Evolutionary conservation across 1,284 basidiomycete genomes (phyloP), one percentile per base, ranked within the genome.

Genomic region (Ceratobasidium sp.): DNA sequence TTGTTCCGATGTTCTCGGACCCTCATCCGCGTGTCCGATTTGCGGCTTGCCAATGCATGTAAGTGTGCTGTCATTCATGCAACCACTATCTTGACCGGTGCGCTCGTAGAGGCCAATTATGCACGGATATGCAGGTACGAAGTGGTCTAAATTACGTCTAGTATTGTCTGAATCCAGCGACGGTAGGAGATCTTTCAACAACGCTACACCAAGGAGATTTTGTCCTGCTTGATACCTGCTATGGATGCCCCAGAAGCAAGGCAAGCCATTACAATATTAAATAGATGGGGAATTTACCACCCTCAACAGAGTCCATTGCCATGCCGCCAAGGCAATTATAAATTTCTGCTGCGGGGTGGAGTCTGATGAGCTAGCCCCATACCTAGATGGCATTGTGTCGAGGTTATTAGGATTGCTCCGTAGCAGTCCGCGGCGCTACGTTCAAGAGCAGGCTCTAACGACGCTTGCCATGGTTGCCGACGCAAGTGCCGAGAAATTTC

Each of bases 1-100:
- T 96, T 28, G 89, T 89, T 0, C 93, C 94, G 0, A 90, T 92
- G 87, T 95, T 95, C 82, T 86, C 86, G 64, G 95, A 96, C 83
- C 84, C 90, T 0, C 92, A 96, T 86, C 94, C 95, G 0, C 88
- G 95, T 1, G 95, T 96, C 1, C 89, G 94, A 40, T 93, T 92
- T 83, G 94, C 94, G 1, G 94, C 95, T 56, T 94, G 94, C 84
- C 95, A 96, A 85, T 95, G 94, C 88, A 88, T 96, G 93, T 94
- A 87, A 83, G 91, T 88, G 28, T 4, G 66, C 33, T 69, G 77
- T 75, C 63, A 26, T 70, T 51, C 23, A 61, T 73, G 61, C 78
- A 66, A 44, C 15, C 39, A 28, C 20, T n/a, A 42, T 20, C 39
- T 56, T 81, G 46, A 77, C 18, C 46, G 20, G 63, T 69, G 15